These are phyloP conservation scores for Annulohypoxylon bovei DNA, from an alignment of 495 filamentous ascomycete genomes.

Conservation along the genomic window DNA sequence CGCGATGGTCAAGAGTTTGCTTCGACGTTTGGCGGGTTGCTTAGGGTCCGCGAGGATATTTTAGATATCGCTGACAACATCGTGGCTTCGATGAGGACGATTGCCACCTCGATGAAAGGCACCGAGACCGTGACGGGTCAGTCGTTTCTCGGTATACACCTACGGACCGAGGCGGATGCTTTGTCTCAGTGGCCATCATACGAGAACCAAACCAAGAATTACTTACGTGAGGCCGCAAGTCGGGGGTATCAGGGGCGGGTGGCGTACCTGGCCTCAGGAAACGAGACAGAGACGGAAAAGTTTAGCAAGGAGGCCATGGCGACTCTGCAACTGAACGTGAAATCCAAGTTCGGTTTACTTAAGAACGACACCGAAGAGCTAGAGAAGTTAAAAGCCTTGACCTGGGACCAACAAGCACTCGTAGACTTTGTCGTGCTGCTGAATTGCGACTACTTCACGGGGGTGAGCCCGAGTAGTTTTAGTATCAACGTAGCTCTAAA, in stretches of 20 bases:
- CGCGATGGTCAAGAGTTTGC: slow-evolving; percentile 57
- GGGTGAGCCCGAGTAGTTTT: slow-evolving; percentile 58
- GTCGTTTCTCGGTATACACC: slow-evolving; percentile 50
- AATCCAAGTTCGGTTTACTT: slow-evolving; percentile 51
- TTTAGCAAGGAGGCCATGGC: slow-evolving; percentile 41
- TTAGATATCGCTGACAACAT: slow-evolving; percentile 46
- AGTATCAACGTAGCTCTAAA: slow-evolving; percentile 57
- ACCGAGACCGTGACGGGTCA: neutral
- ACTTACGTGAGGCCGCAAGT: slow-evolving; percentile 43
- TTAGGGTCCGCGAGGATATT: slow-evolving; percentile 52
- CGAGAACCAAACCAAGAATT: slow-evolving; percentile 52
- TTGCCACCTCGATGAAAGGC: slow-evolving; percentile 25
- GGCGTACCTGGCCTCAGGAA: slow-evolving; percentile 56
- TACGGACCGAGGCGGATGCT: slow-evolving; percentile 56
- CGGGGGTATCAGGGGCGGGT: slow-evolving; percentile 44
- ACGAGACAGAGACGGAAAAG: slow-evolving; percentile 49
- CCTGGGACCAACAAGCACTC: slow-evolving; percentile 59
- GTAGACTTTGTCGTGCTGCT: slow-evolving; percentile 55
- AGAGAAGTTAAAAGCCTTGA: slow-evolving; percentile 45
- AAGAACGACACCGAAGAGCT: slow-evolving; percentile 32
- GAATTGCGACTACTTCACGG: slow-evolving; percentile 53
- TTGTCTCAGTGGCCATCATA: slow-evolving; percentile 53
- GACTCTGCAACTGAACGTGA: slow-evolving; percentile 34
- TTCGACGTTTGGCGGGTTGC: slow-evolving; percentile 53
- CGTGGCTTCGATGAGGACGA: slow-evolving; percentile 42